Conservation (phyloP, 768 basidiomycete genomes). For the Tremella fuciformis region DNA sequence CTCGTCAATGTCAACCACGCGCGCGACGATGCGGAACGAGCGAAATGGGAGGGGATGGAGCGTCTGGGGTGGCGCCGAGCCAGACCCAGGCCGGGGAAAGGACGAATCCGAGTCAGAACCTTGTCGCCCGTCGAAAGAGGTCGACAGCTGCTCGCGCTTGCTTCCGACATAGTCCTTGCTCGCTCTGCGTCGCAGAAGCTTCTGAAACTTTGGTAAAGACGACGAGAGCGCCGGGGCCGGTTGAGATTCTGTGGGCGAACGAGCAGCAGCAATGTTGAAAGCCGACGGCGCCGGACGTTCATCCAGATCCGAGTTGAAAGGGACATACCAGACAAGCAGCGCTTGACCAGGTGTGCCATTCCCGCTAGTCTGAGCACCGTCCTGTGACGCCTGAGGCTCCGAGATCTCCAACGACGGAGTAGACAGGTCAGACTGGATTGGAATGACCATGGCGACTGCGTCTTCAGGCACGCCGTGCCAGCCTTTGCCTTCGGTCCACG, state of each 20-base stretch:
- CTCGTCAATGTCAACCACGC: conserved; percentile 69
- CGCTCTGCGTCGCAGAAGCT: conserved; percentile 39
- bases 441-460: conserved; percentile 49
- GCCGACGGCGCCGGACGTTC: conserved; percentile 21
- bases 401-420: conserved; percentile 1
- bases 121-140: conserved; percentile 7
- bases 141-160: conserved; percentile 17
- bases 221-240: not conserved
- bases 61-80: not conserved
- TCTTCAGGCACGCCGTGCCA: conserved; percentile 49
- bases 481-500: conserved; percentile 41
- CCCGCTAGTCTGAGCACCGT: not conserved
- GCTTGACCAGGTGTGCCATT: conserved; percentile 40
- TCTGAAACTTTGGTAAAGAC: conserved; percentile 43
- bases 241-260: conserved; percentile 20
- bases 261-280: conserved; percentile 14
- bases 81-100: not conserved
- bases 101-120: not conserved
- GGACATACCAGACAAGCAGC: conserved; percentile 76
- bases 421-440: conserved; percentile 23
- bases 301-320: conserved; percentile 53
- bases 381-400: not conserved
- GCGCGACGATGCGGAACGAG: conserved; percentile 70
- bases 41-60: conserved; percentile 54
- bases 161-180: conserved; percentile 31